phyloP scores from a whole-genome alignment of 1,284 basidiomycete genomes.

The Boletus holoroseus region DNA sequence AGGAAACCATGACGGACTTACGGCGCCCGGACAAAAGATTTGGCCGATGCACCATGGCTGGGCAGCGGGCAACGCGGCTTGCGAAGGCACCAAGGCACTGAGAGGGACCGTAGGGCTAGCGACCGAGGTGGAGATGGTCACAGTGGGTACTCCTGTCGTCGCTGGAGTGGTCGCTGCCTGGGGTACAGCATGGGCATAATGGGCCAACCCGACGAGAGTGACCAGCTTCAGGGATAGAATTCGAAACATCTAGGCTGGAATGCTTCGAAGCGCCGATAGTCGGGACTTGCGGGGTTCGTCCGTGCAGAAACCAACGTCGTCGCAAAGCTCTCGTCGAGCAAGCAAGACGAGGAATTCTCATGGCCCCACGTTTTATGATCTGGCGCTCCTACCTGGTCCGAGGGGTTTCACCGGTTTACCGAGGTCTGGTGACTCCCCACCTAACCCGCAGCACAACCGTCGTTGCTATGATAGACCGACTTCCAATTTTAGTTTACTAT shows the following conservation, averaged over 20 bases:
- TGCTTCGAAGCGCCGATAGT: not conserved
- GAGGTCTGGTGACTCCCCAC: no score
- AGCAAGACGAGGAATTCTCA: not conserved
- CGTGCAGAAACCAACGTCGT: not conserved
- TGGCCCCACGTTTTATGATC: not conserved
- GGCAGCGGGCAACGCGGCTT: conserved; percentile 61
- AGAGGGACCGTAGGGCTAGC: conserved; percentile 60
- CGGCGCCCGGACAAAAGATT: conserved; percentile 77
- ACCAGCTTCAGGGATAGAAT: conserved; percentile 6
- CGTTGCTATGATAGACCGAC: not conserved
- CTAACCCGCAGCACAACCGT: no score
- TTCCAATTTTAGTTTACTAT: not conserved
- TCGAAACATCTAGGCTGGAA: conserved; percentile 10
- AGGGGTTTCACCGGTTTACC: not conserved
- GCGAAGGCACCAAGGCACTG: conserved; percentile 56
- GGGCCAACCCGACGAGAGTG: conserved; percentile 16
- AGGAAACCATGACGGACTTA: conserved; percentile 37
- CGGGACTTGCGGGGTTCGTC: not conserved
- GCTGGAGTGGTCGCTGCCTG: conserved; percentile 6
- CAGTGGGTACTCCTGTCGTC: conserved; percentile 29
- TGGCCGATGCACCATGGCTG: conserved; percentile 78
- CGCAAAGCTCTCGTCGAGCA: not conserved
- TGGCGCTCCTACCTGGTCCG: not conserved
- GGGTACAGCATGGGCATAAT: conserved; percentile 12
- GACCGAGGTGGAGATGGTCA: conserved; percentile 53